Base-by-base conservation (phyloP, 106 monocot species). In the Phalaenopsis equestris region DNA sequence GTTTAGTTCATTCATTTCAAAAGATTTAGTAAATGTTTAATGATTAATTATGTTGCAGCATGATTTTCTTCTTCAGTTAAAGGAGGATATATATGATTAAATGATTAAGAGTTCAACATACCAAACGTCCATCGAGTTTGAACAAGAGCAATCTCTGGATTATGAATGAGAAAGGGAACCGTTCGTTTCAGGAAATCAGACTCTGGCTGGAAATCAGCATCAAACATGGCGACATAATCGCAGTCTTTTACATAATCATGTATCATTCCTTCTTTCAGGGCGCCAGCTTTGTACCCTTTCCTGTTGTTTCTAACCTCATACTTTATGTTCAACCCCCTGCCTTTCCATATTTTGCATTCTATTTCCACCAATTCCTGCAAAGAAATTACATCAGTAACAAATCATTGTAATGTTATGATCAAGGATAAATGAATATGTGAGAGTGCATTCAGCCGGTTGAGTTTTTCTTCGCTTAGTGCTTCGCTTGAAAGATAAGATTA, bases 181-280 rank as follows among this genome's bases (percentile, higher is more conserved):
- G 84, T 84, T 37, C 76, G 75, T 61, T 70, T 68, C 18, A 84
- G 43, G 39, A 84, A 84, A 56, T 84, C 80, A 24, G 79, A 76
- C 42, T 84, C 80, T 21, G 84, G 84, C 56, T 84, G 84, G 70
- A 84, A 84, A 56, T 84, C 84, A 10, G 84, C 84, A 77, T 84
- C 84, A 70, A 84, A 84, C 42, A 84, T 80, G 4, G 84, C 79
- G 8, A 84, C 79, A 23, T 79, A 84, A 37, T 79, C 79, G 49
- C 84, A 84, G n/a, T 75, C 64, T 15, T 80, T 19, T 14, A 77
- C 84, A 24, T 77, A 84, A 47, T 80, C 41, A 42, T 77, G 76
- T 41, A 76, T 55, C 80, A 84, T 77, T 11, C 84, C 84, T 52
- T 80, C 80, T 49, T 77, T 76, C 23, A 84, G 16, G 16, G 84